Evolutionary conservation across 352 stramenopile species (phyloP), one percentile per base, ranked within the genome.

Genomic region (Phytophthora pistaciae): DNA sequence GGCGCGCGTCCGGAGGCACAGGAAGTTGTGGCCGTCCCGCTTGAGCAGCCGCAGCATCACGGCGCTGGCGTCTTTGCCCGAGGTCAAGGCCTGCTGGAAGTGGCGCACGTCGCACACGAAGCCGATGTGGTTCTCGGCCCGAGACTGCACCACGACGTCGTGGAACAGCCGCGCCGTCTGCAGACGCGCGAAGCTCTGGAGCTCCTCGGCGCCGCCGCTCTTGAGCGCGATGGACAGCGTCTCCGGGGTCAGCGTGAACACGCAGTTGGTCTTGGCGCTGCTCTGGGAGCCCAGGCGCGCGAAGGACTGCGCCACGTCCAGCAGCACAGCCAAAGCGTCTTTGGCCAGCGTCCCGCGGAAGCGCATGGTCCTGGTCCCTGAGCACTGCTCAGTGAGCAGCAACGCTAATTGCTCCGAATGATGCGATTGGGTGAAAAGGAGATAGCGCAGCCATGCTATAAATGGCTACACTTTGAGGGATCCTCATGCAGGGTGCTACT

Each of bases 1-100:
- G 0, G 88, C 87, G 18, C 87, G 70, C 0, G 85, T 93, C 40
- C 87, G 78, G 7, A 96, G 64, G 56, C 87, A 94, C 40, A 96
- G 71, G 58, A 92, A 93, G 55, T 88, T 93, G 63, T 67, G 70
- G 56, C 82, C 85, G 68, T 92, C 85, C 53, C 88, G 87, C 68
- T 94, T 94, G 57, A 96, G 83, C 60, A 96, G 75, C 11, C 88
- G 88, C 67, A 96, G 78, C 82, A 96, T 91, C 55, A 96, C 85
- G 16, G 84, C 87, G 58, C 84, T 91, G 14, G 82, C 85, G 31
- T 94, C 88, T 64, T 90, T 92, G 1, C 88, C 87, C n/a, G 88
- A 96, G 3, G 74, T 77, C 21, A 96, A 68, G 7, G 88, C 88
- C 61, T 91, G 85, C 38, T 88, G 83, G 31, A 96, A 86, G 66